Base-by-base conservation (phyloP, 2,329 filamentous ascomycete genomes). In the Fusarium sp. region DNA sequence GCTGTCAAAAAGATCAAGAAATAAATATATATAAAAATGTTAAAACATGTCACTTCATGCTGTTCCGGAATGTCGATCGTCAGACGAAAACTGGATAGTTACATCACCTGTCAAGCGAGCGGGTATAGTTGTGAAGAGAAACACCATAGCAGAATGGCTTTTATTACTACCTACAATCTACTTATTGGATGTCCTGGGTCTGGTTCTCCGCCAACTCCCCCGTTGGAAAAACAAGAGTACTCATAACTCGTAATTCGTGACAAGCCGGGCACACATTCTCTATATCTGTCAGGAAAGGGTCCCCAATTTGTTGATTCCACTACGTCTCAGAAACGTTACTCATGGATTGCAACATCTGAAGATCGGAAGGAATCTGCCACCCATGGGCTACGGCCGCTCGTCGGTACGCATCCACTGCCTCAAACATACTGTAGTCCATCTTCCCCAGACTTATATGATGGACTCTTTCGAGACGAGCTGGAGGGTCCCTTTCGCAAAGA, bases 331-430 rank as follows among this genome's bases (percentile, higher is more conserved):
- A 18, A 41, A 36, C 26, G 24, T n/a, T 28, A 26, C 47, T 45
- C 63, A 74, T 66, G 47, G 84, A 75, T 87, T 56, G 54, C 26
- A 76, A 86, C 70, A 85, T 81, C 17, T 81, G 77, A 69, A 95
- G 87, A 47, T 92, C 92, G 8, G 82, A 80, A 0, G 94, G 93
- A 7, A 95, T 84, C 54, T 85, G 80, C 94, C 94, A 97, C 2
- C 92, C 92, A 82, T 97, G 95, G 9, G 82, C 75, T 1, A 70
- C 74, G 68, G 93, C 94, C 9, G 81, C 92, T 58, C 94, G 89
- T 36, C 86, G 84, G 78, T 92, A 98, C 6, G 94, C 94, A 0
- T 90, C 88, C 3, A 94, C 85, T 1, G 94, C 95, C 80, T 97
- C 94, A 0, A 79, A 80, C 10, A 94, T 87, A 0, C 85, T 84